Evolutionary conservation across 2,329 filamentous ascomycete genomes (phyloP).

Genomic region (Gnomoniopsis smithogilvyi): DNA sequence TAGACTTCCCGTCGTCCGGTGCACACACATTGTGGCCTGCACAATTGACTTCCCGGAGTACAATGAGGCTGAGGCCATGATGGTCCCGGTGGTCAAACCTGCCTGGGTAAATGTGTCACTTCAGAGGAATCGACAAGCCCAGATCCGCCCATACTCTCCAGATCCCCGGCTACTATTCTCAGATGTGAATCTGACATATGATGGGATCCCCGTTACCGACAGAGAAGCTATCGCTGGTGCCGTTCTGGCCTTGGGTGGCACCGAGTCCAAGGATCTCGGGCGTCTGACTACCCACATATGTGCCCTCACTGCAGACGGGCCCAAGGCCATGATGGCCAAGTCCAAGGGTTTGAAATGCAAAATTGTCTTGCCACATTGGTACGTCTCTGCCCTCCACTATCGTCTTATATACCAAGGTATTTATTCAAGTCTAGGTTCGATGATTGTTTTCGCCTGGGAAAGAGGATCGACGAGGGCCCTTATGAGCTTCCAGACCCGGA

Average conservation of each 20-base stretch:
- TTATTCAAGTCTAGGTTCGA: slow-evolving; percentile 67
- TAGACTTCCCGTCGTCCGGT: slow-evolving; percentile 42
- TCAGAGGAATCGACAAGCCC: slow-evolving; percentile 65
- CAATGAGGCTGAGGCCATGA: slow-evolving; percentile 65
- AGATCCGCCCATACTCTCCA: slow-evolving; percentile 81
- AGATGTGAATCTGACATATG: slow-evolving; percentile 77
- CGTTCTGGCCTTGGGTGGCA: slow-evolving; percentile 83
- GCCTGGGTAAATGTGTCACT: slow-evolving; percentile 76
- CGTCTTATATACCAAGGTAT: neutral
- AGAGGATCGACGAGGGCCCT: slow-evolving; percentile 82
- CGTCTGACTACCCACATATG: slow-evolving; percentile 85
- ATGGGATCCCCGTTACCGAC: slow-evolving; percentile 79
- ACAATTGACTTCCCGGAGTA: slow-evolving; percentile 94
- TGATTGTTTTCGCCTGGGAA: slow-evolving; percentile 89
- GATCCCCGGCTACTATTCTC: slow-evolving; percentile 90
- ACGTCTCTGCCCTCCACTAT: slow-evolving; percentile 23
- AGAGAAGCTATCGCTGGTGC: slow-evolving; percentile 91
- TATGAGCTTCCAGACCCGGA: slow-evolving; percentile 86
- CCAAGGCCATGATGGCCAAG: slow-evolving; percentile 62
- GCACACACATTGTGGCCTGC: slow-evolving; percentile 60
- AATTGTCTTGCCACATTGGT: slow-evolving; percentile 93
- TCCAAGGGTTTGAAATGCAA: slow-evolving; percentile 69
- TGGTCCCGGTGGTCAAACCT: slow-evolving; percentile 81
- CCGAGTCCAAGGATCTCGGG: slow-evolving; percentile 69
- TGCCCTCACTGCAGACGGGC: slow-evolving; percentile 71